Conservation (phyloP, 176 grass and related monocot species). For the Chloris gayana region DNA sequence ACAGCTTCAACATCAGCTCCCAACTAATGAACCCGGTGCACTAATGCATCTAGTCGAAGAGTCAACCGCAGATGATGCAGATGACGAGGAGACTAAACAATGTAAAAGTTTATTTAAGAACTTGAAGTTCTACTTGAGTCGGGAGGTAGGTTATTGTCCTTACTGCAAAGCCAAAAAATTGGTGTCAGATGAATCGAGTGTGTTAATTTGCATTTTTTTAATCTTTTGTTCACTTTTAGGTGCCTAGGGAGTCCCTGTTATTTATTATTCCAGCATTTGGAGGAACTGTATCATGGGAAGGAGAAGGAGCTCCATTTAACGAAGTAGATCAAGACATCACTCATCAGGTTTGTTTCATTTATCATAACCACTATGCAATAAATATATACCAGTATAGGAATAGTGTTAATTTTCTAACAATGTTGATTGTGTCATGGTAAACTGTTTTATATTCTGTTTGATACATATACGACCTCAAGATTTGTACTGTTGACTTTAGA, state of each 20-base stretch:
- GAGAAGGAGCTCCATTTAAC: conserved; percentile 80
- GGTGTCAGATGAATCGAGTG: background rate
- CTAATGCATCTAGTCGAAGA: conserved; percentile 96
- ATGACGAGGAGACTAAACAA: conserved; percentile 62
- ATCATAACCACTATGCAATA: background rate
- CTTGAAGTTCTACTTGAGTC: conserved; percentile 89
- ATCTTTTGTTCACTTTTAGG: conserved; percentile 52
- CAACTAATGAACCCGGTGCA: conserved; percentile 87
- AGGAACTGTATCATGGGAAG: conserved; percentile 93
- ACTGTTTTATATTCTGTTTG: no score
- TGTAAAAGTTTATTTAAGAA: conserved; percentile 86
- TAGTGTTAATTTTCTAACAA: no score
- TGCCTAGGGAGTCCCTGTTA: conserved; percentile 91
- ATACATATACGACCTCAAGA: no score
- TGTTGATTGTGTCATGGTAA: no score
- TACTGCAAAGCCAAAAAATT: conserved; percentile 9
- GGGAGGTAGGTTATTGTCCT: conserved; percentile 62
- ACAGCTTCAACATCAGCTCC: conserved; percentile 89
- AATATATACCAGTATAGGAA: no score
- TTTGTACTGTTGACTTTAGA: no score
- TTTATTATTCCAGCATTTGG: conserved; percentile 96
- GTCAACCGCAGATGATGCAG: conserved; percentile 56
- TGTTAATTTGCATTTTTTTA: background rate
- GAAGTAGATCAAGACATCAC: conserved; percentile 75
- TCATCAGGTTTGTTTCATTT: conserved; percentile 68